These are phyloP conservation scores for Xenosphaeropsis pyriputrescens DNA, from an alignment of 2,329 filamentous ascomycete species.

Conservation along the genomic window DNA sequence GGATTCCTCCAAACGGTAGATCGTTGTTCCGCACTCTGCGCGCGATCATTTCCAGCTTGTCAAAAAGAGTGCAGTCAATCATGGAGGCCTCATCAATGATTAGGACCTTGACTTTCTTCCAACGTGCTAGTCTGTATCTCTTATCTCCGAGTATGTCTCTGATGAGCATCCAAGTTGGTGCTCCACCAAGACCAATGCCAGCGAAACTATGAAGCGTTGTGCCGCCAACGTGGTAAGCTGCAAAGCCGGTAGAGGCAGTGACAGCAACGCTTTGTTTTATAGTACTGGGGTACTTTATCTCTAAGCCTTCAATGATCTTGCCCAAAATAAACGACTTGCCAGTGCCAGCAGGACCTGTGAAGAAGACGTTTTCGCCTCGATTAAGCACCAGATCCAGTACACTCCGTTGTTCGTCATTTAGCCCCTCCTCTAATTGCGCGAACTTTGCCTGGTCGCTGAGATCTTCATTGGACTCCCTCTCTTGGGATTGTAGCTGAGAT, in stretches of 20 bases:
- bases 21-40: constrained; percentile 71
- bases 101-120: constrained; percentile 6
- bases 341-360: constrained; percentile 1
- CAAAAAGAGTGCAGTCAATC: constrained; percentile 14
- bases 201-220: not conserved
- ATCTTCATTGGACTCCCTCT: too few species aligned
- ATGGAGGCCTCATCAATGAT: constrained; percentile 16
- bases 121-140: constrained; percentile 49
- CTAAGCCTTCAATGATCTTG: constrained; percentile 68
- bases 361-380: not conserved
- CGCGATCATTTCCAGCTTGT: constrained; percentile 2
- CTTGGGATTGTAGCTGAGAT: too few species aligned
- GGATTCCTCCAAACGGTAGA: constrained; percentile 24
- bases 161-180: constrained; percentile 35
- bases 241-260: not conserved
- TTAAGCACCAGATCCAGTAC: not conserved
- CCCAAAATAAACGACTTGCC: not conserved
- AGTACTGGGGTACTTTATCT: not conserved
- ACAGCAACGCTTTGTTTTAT: not conserved
- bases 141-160: constrained; percentile 2
- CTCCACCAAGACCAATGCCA: not conserved
- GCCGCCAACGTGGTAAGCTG: not conserved
- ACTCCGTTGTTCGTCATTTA: too few species aligned
- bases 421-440: too few species aligned
- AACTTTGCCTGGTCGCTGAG: too few species aligned